phyloP scores from a whole-genome alignment of 495 filamentous ascomycete genomes.

The Aspergillus hancockii region DNA sequence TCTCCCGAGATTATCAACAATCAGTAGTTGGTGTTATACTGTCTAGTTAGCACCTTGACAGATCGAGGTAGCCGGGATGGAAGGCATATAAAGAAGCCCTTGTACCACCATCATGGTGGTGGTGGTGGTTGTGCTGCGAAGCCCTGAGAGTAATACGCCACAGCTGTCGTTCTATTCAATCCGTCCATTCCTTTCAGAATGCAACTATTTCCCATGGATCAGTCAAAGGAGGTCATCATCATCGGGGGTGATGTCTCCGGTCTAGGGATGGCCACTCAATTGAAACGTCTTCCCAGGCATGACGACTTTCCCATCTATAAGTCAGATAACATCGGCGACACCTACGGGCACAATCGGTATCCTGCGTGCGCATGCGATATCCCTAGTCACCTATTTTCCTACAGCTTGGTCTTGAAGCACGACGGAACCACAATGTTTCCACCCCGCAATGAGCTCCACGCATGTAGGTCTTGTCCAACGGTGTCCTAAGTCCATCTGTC shows the following conservation, averaged over 20 bases:
- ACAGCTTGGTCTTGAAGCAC: conserved; percentile 20
- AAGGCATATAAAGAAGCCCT: too few species aligned
- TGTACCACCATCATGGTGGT: too few species aligned
- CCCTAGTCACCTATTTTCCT: conserved; percentile 52
- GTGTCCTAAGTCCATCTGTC: too few species aligned
- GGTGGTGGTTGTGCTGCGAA: too few species aligned
- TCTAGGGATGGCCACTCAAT: conserved; percentile 17
- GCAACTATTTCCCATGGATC: too few species aligned
- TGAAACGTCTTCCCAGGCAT: conserved; percentile 16
- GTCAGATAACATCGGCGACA: conserved; percentile 46
- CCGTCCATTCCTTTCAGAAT: too few species aligned
- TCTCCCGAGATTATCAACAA: too few species aligned
- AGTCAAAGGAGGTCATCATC: conserved; percentile 20
- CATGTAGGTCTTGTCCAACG: conserved; percentile 1
- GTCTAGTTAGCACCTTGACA: too few species aligned
- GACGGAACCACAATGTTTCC: conserved; percentile 19
- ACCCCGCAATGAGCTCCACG: conserved; percentile 14
- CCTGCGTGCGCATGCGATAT: conserved; percentile 58
- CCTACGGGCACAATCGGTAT: conserved; percentile 62
- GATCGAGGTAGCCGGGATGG: too few species aligned
- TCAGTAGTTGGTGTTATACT: too few species aligned
- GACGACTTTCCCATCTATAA: conserved; percentile 22
- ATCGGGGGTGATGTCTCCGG: conserved; percentile 17
- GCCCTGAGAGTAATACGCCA: too few species aligned
- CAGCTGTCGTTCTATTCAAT: too few species aligned